These are phyloP conservation scores for Plenodomus biglobosus DNA, from an alignment of 2,329 filamentous ascomycete species.

Conservation along the genomic window DNA sequence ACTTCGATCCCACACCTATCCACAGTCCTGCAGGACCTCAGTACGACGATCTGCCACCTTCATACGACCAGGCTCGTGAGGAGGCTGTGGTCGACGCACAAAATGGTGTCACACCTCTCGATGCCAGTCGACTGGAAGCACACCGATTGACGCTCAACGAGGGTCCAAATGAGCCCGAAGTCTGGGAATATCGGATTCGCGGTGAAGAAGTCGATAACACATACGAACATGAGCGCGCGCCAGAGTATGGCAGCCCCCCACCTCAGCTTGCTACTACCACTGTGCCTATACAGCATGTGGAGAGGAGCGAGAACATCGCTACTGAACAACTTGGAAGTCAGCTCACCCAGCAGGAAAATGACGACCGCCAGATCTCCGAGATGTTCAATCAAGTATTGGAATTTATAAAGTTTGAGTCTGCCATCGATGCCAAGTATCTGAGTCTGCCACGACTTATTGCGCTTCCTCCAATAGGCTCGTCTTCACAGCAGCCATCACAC, in stretches of 20 bases:
- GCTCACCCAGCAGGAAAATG: neutral
- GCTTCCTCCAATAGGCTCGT: constrained; percentile 23
- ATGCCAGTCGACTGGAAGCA: constrained; percentile 32
- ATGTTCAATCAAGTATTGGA: constrained; percentile 27
- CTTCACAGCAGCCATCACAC: neutral
- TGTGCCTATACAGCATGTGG: constrained; percentile 32
- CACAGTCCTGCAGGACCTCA: constrained; percentile 36
- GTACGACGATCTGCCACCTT: constrained; percentile 43
- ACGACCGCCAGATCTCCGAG: neutral
- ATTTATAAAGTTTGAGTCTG: constrained; percentile 30
- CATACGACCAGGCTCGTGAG: constrained; percentile 41
- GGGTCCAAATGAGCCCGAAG: constrained; percentile 23
- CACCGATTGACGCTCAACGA: constrained; percentile 28
- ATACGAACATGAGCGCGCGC: constrained; percentile 22
- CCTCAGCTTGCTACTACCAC: constrained; percentile 15
- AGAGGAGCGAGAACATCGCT: constrained; percentile 22
- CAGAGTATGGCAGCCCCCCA: constrained; percentile 22
- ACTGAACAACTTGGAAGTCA: constrained; percentile 19
- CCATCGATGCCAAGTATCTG: constrained; percentile 26
- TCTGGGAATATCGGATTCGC: constrained; percentile 30
- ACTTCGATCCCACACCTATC: constrained; percentile 34
- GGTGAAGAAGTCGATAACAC: constrained; percentile 19
- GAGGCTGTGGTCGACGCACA: constrained; percentile 33
- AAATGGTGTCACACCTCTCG: constrained; percentile 26
- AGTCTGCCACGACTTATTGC: constrained; percentile 27